These are phyloP conservation scores for Colletotrichum incanum DNA, from an alignment of 2,329 filamentous ascomycete genomes.

Conservation along the genomic window DNA sequence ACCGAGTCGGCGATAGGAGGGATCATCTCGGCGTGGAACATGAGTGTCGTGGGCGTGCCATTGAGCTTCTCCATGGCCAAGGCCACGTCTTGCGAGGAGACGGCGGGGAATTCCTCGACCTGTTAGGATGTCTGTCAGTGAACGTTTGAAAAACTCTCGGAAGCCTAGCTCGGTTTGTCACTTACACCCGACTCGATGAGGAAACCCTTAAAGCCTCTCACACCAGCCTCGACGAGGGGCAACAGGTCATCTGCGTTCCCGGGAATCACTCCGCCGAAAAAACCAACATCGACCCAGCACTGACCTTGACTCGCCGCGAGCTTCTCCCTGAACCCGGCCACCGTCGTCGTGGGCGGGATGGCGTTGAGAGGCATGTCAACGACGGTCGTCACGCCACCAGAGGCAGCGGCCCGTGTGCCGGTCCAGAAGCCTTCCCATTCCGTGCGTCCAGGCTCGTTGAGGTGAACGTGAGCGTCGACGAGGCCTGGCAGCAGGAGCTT, in stretches of 20 bases:
- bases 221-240: slow-evolving; percentile 85
- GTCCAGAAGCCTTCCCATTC: slow-evolving; percentile 99
- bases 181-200: slow-evolving; percentile 95
- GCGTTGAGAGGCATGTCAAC: slow-evolving; percentile 98
- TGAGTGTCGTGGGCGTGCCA: slow-evolving; percentile 88
- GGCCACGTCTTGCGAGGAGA: slow-evolving; percentile 84
- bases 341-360: slow-evolving; percentile 94
- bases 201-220: slow-evolving; percentile 97
- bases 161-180: not conserved
- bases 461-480: slow-evolving; percentile 96
- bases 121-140: slow-evolving; percentile 53
- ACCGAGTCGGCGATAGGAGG: slow-evolving; percentile 87
- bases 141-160: not conserved
- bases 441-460: slow-evolving; percentile 96
- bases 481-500: slow-evolving; percentile 89
- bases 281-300: slow-evolving; percentile 99
- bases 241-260: slow-evolving; percentile 87
- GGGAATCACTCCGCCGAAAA: slow-evolving; percentile 95
- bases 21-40: slow-evolving; percentile 99
- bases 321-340: slow-evolving; percentile 87
- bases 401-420: slow-evolving; percentile 92
- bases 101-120: slow-evolving; percentile 96
- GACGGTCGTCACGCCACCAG: slow-evolving; percentile 96
- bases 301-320: slow-evolving; percentile 86
- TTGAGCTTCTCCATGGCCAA: slow-evolving; percentile 87